Evolutionary conservation across 805 yeast genomes (phyloP), one percentile per base, ranked within the genome.

Genomic region (Lachancea nothofagi): DNA sequence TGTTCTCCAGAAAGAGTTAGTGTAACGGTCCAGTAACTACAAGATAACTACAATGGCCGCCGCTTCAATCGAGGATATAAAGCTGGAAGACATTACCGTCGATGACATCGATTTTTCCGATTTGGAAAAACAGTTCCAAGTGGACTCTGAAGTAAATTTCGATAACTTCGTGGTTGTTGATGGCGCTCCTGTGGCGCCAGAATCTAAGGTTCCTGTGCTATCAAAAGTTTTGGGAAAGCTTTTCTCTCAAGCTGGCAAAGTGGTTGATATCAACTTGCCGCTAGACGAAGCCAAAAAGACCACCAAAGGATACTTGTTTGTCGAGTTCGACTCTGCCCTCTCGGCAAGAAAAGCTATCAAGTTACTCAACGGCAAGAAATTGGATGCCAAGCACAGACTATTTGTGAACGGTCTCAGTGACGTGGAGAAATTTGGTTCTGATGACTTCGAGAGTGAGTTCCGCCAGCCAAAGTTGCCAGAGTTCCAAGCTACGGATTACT

Each of bases 141-240:
- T 83, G 36, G 77, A 74, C 39, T 77, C 75, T 38, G 36, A 39
- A 14, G 66, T 72, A 42, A 75, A 78, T 36, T 71, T 84, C 42
- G 95, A 85, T 55, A 76, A 76, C 55, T 88, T 77, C 57, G 78
- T 90, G 42, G 84, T 90, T 22, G 83, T 87, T 37, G 97, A 88
- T 61, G 98, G 98, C 34, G 89, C 95, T 8, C 99, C 99, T 50
- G 71, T 87, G 46, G 95, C 95, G 19, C 96, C 97, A 43, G 95
- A 82, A 59, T 62, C 86, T 38, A 93, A 93, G 66, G 84, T 80
- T 37, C 84, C 87, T 41, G 78, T 84, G 43, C 74, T 93, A 59
- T 75, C 80, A 51, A 89, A 86, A 63, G 97, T 94, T 32, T 74
- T 93, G 57, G 76, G 74, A 51, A 90, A 89, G 68, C 72, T 87